These are phyloP conservation scores for Saccharomycopsis hybrid DNA, from an alignment of 1,139 yeast genomes.

Conservation along the genomic window DNA sequence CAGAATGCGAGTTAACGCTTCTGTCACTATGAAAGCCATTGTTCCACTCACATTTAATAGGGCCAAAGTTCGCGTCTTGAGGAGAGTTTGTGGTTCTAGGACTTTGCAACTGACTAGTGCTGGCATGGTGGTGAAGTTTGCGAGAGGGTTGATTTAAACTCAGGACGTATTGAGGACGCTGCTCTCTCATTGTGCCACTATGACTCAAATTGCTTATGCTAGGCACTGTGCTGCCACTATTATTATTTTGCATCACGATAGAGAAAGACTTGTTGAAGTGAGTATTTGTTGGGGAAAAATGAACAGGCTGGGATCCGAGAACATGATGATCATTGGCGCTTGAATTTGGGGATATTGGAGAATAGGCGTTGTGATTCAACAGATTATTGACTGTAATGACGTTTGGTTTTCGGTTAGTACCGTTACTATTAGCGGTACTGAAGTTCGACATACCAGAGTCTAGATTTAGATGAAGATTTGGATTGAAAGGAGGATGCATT, in stretches of 20 bases:
- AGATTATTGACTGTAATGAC: not conserved
- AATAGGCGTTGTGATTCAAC: not conserved
- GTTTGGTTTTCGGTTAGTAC: not conserved
- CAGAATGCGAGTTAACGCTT: not conserved
- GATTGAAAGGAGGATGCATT: no score
- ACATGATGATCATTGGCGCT: not conserved
- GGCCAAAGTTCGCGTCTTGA: conserved; percentile 1
- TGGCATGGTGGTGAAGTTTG: not conserved
- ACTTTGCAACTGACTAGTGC: not conserved
- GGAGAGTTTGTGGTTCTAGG: conserved; percentile 8
- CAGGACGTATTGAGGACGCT: not conserved
- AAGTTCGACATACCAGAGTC: not conserved
- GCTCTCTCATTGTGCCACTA: not conserved
- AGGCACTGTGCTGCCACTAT: not conserved
- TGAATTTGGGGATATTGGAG: conserved; percentile 6
- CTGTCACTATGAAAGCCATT: not conserved
- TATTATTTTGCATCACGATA: not conserved
- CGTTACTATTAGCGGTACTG: not conserved
- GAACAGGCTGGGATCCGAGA: not conserved
- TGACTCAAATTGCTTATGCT: not conserved
- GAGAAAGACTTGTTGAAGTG: conserved; percentile 3
- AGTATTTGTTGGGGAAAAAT: conserved; percentile 9
- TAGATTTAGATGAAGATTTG: no score
- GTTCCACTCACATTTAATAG: conserved; percentile 14
- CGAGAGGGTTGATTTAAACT: not conserved